Evolutionary conservation across 495 filamentous ascomycete genomes (phyloP).

Genomic region (Hypomontagnella submonticulosa): DNA sequence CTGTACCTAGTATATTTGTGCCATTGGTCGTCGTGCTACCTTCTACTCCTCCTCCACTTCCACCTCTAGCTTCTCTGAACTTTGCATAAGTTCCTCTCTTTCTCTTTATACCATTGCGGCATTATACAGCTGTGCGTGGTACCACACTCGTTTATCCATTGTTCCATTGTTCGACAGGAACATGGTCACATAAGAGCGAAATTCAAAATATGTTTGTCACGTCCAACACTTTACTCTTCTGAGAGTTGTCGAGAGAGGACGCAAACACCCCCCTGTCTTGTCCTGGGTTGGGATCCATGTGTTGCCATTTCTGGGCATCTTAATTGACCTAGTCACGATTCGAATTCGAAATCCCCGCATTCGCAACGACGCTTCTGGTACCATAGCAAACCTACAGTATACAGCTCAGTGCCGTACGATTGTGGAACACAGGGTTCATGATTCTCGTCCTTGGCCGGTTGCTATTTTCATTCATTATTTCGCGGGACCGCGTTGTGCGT

Average conservation of each 20-base stretch:
- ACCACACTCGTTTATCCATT: constrained; percentile 33
- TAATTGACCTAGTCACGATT: constrained; percentile 29
- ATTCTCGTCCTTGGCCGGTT: constrained; percentile 1
- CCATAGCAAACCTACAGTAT: constrained; percentile 24
- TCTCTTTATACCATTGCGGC: neutral
- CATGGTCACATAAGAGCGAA: neutral
- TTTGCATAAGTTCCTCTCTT: constrained; percentile 1
- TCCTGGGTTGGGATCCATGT: constrained; percentile 17
- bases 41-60: constrained; percentile 17
- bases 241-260: constrained; percentile 11
- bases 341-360: constrained; percentile 26
- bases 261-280: constrained; percentile 10
- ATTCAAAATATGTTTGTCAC: constrained; percentile 19
- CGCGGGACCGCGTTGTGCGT: neutral
- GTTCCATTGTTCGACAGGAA: constrained; percentile 2
- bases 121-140: constrained; percentile 23
- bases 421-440: neutral
- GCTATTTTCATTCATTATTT: constrained; percentile 25
- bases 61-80: constrained; percentile 5
- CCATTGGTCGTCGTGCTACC: constrained; percentile 17
- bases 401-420: neutral
- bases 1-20: constrained; percentile 4
- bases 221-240: constrained; percentile 12
- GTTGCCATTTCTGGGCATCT: constrained; percentile 31
- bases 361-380: constrained; percentile 21